Conservation (phyloP, 129 eudicot species). For the Lactuca saligna region DNA sequence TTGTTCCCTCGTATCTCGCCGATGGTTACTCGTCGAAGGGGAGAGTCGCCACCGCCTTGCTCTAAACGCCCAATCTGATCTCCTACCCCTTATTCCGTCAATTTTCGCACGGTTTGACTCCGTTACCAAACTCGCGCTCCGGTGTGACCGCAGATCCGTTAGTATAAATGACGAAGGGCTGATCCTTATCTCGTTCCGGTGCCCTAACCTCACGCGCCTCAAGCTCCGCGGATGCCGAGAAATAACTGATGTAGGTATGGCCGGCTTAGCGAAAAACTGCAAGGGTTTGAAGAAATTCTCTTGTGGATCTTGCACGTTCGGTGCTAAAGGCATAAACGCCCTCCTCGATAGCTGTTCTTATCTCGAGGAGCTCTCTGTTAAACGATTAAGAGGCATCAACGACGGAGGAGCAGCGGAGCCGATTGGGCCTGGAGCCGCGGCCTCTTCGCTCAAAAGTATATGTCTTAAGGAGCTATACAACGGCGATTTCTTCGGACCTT, state of each 20-base stretch:
- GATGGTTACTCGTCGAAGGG: conserved; percentile 48
- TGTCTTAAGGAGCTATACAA: conserved; percentile 34
- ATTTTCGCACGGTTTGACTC: conserved; percentile 45
- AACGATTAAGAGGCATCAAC: conserved; percentile 34
- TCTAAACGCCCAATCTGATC: conserved; percentile 38
- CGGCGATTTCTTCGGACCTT: conserved; percentile 31
- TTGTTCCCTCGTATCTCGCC: conserved; percentile 35
- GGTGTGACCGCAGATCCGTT: conserved; percentile 48
- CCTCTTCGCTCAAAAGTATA: conserved; percentile 20
- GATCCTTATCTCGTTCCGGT: conserved; percentile 28
- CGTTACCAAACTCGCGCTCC: conserved; percentile 44
- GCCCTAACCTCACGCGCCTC: conserved; percentile 42
- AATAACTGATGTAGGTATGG: conserved; percentile 37
- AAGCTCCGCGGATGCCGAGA: conserved; percentile 41
- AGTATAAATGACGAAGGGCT: conserved; percentile 30
- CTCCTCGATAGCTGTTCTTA: conserved; percentile 16
- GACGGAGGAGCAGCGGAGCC: conserved; percentile 35
- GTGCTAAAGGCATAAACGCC: conserved; percentile 36
- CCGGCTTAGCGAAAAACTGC: conserved; percentile 24
- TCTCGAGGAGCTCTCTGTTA: conserved; percentile 41
- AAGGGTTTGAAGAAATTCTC: conserved; percentile 34
- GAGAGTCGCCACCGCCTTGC: conserved; percentile 51
- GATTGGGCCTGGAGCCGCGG: conserved; percentile 24
- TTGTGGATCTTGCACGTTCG: conserved; percentile 42
- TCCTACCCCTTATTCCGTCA: conserved; percentile 11